These are phyloP conservation scores for Boletus eberwhitei DNA, from an alignment of 768 basidiomycete genomes.

Conservation along the genomic window DNA sequence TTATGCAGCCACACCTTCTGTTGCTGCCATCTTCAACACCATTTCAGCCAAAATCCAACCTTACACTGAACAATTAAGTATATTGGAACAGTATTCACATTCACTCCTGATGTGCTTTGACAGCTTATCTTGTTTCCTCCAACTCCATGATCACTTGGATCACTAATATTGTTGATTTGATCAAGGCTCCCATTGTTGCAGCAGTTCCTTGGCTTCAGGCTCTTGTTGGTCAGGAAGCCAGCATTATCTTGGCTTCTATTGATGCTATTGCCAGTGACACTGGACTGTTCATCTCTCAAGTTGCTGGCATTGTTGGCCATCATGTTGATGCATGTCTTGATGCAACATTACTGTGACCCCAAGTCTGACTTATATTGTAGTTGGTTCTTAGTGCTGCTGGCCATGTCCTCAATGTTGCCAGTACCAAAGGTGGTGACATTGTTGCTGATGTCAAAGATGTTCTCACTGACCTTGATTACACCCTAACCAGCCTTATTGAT, in stretches of 20 bases:
- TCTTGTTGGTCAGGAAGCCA: conserved; percentile 22
- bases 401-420: conserved; percentile 19
- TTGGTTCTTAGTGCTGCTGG: conserved; percentile 27
- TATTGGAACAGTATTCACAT: conserved; percentile 3
- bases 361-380: conserved; percentile 9
- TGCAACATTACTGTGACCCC: not conserved
- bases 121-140: conserved; percentile 24
- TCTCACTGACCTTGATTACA: conserved; percentile 13
- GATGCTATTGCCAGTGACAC: conserved; percentile 6
- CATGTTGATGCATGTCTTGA: conserved; percentile 20
- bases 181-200: conserved; percentile 22
- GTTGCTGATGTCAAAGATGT: not conserved
- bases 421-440: not conserved
- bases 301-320: conserved; percentile 25
- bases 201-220: conserved; percentile 24
- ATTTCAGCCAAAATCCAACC: conserved; percentile 15
- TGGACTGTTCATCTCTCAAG: conserved; percentile 24
- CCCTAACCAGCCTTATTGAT: conserved; percentile 21
- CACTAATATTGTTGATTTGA: conserved; percentile 16
- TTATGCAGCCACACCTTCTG: conserved; percentile 4
- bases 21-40: conserved; percentile 29
- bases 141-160: conserved; percentile 25
- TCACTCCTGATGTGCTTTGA: not conserved
- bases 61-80: conserved; percentile 25
- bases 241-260: conserved; percentile 25